Conservation (phyloP, 306 rosid genomes). For the Glycine soja region DNA sequence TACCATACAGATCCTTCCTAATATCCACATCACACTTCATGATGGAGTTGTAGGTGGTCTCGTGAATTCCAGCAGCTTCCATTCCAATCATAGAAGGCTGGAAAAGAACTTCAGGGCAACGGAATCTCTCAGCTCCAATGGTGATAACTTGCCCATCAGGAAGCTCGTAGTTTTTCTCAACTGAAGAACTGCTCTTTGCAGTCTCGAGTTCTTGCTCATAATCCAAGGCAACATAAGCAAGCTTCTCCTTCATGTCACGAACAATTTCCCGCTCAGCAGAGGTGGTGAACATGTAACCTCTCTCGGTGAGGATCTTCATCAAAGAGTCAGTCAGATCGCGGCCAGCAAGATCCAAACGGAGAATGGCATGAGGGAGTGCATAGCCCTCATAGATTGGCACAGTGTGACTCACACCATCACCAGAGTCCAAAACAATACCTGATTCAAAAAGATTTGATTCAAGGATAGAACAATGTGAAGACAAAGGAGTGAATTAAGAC, state of each 20-base stretch:
- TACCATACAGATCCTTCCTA: conserved; percentile 91
- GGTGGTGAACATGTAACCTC: conserved; percentile 99
- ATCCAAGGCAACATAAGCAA: conserved; percentile 94
- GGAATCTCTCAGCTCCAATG: conserved; percentile 96
- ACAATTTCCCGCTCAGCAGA: conserved; percentile 99
- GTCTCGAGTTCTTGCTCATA: conserved; percentile 97
- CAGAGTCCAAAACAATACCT: conserved; percentile 96
- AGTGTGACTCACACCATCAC: conserved; percentile 99
- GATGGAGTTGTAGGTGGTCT: conserved; percentile 96
- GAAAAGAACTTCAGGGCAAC: conserved; percentile 97
- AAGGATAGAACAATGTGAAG: not conserved
- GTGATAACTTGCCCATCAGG: conserved; percentile 96
- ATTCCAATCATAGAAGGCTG: conserved; percentile 98
- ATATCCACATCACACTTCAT: conserved; percentile 99
- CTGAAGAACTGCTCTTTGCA: conserved; percentile 92
- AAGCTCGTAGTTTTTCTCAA: conserved; percentile 95
- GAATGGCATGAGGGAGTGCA: conserved; percentile 97
- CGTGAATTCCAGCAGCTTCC: conserved; percentile 99
- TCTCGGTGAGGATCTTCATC: conserved; percentile 98
- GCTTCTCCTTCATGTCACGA: conserved; percentile 99
- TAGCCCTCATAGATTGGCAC: conserved; percentile 98
- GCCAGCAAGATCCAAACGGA: conserved; percentile 97
- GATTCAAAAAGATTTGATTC: conserved; percentile 35
- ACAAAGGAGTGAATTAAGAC: conserved; percentile 1
- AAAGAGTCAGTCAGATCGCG: conserved; percentile 93